Percentiles rank a stretch among this genome's conserved stretches.
Evolutionary conservation across 2,329 filamentous ascomycete species (phyloP).

Genomic region (Trichoderma afroharzianum): DNA sequence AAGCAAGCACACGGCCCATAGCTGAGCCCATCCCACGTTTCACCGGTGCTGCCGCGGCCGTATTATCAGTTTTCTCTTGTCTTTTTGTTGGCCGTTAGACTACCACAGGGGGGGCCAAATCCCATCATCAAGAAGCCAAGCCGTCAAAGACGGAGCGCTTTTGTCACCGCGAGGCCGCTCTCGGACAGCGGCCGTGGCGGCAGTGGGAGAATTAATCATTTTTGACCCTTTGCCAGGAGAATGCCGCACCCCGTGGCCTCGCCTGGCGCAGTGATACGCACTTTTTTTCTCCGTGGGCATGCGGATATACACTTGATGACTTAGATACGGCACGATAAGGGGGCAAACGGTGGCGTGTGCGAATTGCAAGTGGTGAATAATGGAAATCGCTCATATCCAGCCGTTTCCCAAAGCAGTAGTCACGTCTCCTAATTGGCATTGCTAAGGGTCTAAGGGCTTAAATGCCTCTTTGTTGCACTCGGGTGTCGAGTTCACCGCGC

Average conservation of each 20-base stretch:
- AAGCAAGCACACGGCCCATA: not conserved
- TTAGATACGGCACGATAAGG: slow-evolving; percentile 15
- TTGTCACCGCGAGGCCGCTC: not conserved
- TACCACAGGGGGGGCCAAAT: not conserved
- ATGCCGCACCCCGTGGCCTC: slow-evolving; percentile 12
- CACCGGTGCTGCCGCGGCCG: slow-evolving; percentile 11
- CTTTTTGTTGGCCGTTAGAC: not conserved
- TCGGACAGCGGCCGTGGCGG: not conserved
- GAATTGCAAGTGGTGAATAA: slow-evolving; percentile 9
- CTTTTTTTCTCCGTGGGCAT: not conserved
- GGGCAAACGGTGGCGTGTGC: not conserved
- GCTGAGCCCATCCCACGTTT: slow-evolving; percentile 4
- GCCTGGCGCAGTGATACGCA: slow-evolving; percentile 1
- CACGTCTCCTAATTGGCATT: slow-evolving; percentile 3
- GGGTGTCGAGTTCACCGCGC: not conserved
- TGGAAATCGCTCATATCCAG: slow-evolving; percentile 18
- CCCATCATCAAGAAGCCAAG: not conserved
- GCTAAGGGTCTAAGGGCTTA: not conserved
- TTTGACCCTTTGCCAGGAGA: not conserved
- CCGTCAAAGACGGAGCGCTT: not conserved
- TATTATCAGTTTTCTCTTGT: not conserved
- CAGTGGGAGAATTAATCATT: not conserved
- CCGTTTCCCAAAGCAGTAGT: not conserved
- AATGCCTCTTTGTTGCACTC: not conserved
- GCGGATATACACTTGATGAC: slow-evolving; percentile 2